Conservation (phyloP, 495 filamentous ascomycete species). For the Trichoderma orchidacearum region DNA sequence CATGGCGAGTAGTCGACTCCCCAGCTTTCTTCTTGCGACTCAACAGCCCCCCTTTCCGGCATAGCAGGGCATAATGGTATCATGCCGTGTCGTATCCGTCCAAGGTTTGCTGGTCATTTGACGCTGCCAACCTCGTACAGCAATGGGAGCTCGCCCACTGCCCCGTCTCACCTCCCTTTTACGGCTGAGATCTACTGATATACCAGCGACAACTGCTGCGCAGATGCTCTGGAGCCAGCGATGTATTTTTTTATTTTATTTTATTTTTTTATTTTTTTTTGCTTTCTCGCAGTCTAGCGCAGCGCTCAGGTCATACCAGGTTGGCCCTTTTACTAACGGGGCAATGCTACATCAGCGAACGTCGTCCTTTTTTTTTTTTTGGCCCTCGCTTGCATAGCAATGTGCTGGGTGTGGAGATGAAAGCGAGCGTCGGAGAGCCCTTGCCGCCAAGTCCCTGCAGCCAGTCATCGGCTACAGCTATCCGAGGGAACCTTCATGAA, state of each 20-base stretch:
- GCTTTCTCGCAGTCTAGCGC: too few relatives aligned
- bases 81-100: neutral
- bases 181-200: neutral
- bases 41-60: neutral
- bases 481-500: neutral
- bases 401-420: neutral
- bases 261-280: too few relatives aligned
- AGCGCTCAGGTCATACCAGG: too few relatives aligned
- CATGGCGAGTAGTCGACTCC: too few relatives aligned
- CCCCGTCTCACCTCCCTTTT: neutral
- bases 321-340: too few relatives aligned
- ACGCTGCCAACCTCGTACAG: conserved; percentile 1
- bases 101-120: neutral
- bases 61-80: neutral
- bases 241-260: too few relatives aligned
- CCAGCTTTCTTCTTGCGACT: neutral
- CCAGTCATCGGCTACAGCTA: neutral
- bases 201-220: neutral
- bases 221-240: neutral
- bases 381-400: neutral
- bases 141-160: neutral
- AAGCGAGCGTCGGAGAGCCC: neutral
- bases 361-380: neutral
- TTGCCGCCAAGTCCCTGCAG: neutral
- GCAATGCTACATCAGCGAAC: neutral